Base-by-base conservation (phyloP, 805 yeast genomes). In the Yueomyces sinensis region DNA sequence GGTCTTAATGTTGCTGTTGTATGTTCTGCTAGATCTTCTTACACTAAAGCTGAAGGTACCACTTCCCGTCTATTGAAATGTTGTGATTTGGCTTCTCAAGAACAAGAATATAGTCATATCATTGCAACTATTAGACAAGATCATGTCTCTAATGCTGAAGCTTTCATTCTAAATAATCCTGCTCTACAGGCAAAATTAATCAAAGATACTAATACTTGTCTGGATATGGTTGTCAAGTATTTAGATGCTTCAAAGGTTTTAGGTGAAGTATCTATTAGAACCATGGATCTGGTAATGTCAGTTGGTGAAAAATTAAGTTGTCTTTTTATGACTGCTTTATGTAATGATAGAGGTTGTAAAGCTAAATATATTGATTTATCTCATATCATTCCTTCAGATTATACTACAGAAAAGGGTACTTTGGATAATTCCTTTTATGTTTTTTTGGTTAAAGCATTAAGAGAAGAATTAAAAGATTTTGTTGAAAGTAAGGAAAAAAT, bases 301-400 rank as follows among this genome's bases (percentile, higher is more conserved):
- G 78, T 82, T 34, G 98, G 98, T 45, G 98, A 91, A 57, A 84
- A 86, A 58, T 67, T 91, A 43, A 75, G 91, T 41, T 91, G 98
- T 65, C 59, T 81, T 45, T 91, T 79, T 57, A 83, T 91, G 79
- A 69, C 94, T 13, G 76, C 86, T 4, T 62, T 89, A 36, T 74
- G 93, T 66, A 74, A 80, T 43, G 94, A 84, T 51, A 73, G 68
- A 36, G 94, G 91, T n/a, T 62, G 80, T 28, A 68, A 74, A 30
- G 82, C 97, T 3, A 63, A 67, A 41, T 86, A 81, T 50, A 68
- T 91, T 19, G 95, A 87, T 55, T 64, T 91, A 42, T 74, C 91
- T 3, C 68, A 69, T 31, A 63, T 89, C 36, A 72, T 84, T 39
- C 79, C 91, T 2, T 58, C 70, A 27, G 76, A 72, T 38, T 66